phyloP scores from a whole-genome alignment of 2,329 filamentous ascomycete genomes.

The Waltergamsia citrina region DNA sequence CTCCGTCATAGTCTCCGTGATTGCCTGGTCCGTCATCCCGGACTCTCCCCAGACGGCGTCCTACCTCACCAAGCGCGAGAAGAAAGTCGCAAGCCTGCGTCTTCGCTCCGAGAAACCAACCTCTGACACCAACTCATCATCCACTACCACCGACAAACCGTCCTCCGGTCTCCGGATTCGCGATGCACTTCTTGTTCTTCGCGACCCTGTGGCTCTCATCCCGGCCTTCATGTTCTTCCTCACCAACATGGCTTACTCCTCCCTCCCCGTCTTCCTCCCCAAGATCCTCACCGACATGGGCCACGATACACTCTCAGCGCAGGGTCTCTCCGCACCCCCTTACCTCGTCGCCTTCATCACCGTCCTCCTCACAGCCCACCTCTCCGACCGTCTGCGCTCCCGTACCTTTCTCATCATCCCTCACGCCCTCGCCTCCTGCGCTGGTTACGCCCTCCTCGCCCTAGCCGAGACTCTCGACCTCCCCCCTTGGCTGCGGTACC shows the following conservation, averaged over 20 bases:
- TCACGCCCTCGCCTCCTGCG: constrained; percentile 57
- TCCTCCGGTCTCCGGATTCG: constrained; percentile 35
- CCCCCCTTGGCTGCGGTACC: constrained; percentile 49
- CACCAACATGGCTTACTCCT: constrained; percentile 81
- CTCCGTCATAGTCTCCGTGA: constrained; percentile 62
- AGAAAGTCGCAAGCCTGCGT: constrained; percentile 61
- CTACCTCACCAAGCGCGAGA: constrained; percentile 54
- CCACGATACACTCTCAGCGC: constrained; percentile 55
- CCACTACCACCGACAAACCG: constrained; percentile 7
- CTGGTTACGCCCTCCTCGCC: constrained; percentile 51
- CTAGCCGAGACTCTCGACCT: constrained; percentile 39
- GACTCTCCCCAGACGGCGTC: constrained; percentile 60
- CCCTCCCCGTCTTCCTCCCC: constrained; percentile 79
- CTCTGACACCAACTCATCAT: neutral
- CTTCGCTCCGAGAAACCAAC: constrained; percentile 39
- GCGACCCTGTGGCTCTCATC: constrained; percentile 43
- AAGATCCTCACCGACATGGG: constrained; percentile 73
- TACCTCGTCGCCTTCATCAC: constrained; percentile 66
- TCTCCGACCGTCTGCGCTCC: constrained; percentile 57
- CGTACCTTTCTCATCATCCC: constrained; percentile 59
- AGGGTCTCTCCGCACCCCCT: constrained; percentile 73
- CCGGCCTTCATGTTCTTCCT: constrained; percentile 79
- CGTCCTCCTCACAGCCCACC: constrained; percentile 62
- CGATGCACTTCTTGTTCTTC: constrained; percentile 41
- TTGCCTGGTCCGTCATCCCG: constrained; percentile 67